A percentile compares a stretch with the other conserved stretches of the same genome.
Conservation (phyloP, 2,329 filamentous ascomycete genomes). For the Lasiodiplodia sp. region DNA sequence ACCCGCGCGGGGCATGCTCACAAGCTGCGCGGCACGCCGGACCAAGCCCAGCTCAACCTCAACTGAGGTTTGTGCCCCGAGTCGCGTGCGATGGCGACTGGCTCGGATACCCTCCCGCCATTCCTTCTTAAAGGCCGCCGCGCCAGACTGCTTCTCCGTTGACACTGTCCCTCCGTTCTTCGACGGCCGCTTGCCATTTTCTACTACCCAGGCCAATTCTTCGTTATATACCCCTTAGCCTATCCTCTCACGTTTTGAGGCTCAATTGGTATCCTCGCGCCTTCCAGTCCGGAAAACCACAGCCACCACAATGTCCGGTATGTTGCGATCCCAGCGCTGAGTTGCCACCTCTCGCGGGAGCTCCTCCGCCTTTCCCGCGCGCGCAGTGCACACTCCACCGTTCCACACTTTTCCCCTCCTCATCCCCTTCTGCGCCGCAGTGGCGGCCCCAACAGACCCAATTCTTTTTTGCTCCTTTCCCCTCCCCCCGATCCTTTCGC, state of each 20-base stretch:
- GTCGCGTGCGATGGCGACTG: slow-evolving; percentile 6
- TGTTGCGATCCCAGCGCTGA: slow-evolving; percentile 1
- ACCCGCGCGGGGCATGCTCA: slow-evolving; percentile 12
- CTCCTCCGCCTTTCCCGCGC: not conserved
- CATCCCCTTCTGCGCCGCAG: not conserved
- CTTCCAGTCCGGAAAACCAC: not conserved
- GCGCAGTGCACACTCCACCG: slow-evolving; percentile 10
- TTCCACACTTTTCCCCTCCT: not conserved
- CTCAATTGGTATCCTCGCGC: not conserved
- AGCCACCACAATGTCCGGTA: slow-evolving; percentile 22
- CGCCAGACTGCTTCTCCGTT: not conserved
- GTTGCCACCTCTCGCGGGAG: not conserved
- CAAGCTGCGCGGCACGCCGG: not conserved
- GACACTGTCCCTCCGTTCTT: not conserved
- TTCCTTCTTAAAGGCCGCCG: slow-evolving; percentile 5
- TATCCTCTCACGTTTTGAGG: not conserved
- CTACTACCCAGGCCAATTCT: not conserved
- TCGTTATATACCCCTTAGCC: not conserved
- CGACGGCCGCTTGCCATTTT: not conserved
- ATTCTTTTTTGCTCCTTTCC: slow-evolving; percentile 2
- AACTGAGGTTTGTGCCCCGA: slow-evolving; percentile 15
- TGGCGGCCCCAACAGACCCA: not conserved
- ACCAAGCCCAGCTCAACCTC: slow-evolving; percentile 18
- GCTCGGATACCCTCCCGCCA: not conserved
- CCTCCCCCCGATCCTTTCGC: slow-evolving; percentile 6